Evolutionary conservation across 352 stramenopile genomes (phyloP).

Genomic region (Thraustotheca clavata): DNA sequence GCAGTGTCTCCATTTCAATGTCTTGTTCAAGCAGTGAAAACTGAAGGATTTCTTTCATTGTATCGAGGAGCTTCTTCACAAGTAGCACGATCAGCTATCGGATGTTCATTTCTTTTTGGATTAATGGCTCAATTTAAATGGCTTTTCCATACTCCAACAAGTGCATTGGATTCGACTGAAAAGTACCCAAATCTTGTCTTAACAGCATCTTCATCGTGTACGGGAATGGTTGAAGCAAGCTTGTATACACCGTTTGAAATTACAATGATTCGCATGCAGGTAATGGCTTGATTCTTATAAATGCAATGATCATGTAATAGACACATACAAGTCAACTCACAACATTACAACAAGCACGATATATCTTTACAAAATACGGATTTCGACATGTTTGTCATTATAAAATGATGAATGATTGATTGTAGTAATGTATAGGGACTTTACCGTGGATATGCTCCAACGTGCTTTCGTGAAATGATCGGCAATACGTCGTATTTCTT

Average conservation of each 20-base stretch:
- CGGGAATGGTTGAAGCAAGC: slow-evolving; percentile 47
- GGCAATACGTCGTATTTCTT: slow-evolving; percentile 82
- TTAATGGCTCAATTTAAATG: slow-evolving; percentile 69
- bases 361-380: slow-evolving; percentile 18
- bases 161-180: slow-evolving; percentile 22
- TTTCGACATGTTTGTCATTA: not conserved
- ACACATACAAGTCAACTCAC: slow-evolving; percentile 2
- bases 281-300: not conserved
- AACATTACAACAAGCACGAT: not conserved
- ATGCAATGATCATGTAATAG: not conserved
- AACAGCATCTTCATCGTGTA: slow-evolving; percentile 44
- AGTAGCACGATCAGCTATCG: slow-evolving; percentile 56
- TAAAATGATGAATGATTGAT: too few species aligned
- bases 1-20: slow-evolving; percentile 34
- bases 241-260: slow-evolving; percentile 72
- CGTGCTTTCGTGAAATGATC: slow-evolving; percentile 65
- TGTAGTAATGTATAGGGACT: slow-evolving; percentile 28
- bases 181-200: slow-evolving; percentile 44
- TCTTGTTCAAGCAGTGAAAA: slow-evolving; percentile 41
- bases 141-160: slow-evolving; percentile 52
- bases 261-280: slow-evolving; percentile 65
- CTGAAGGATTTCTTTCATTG: slow-evolving; percentile 46
- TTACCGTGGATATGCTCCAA: slow-evolving; percentile 64
- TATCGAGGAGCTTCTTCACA: slow-evolving; percentile 59
- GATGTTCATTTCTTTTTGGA: slow-evolving; percentile 59